Evolutionary conservation across 768 basidiomycete species (phyloP).

Genomic region (Lentinula guzmanii): DNA sequence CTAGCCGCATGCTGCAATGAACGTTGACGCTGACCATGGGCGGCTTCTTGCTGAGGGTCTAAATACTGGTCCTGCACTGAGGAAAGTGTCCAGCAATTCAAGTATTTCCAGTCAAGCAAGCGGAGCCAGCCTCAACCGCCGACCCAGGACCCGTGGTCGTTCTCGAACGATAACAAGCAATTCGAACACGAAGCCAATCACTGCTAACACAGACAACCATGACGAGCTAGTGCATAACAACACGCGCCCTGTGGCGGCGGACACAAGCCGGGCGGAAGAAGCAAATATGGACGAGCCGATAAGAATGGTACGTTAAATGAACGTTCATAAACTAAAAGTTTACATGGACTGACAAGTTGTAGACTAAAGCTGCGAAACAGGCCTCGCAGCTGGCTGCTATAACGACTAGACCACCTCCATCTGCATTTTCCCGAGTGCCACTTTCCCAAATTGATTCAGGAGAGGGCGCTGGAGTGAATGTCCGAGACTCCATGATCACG

Average conservation of each 20-base stretch:
- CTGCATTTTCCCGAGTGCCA: constrained; percentile 46
- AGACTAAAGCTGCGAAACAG: constrained; percentile 2
- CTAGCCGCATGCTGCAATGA: constrained; percentile 19
- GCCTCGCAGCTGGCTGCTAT: constrained; percentile 5
- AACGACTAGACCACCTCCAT: constrained; percentile 28
- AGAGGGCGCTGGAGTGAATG: constrained; percentile 23
- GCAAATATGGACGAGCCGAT: background rate
- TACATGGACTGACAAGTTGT: too few species aligned
- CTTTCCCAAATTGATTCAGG: constrained; percentile 27
- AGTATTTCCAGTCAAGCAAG: constrained; percentile 46
- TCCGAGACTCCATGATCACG: constrained; percentile 43
- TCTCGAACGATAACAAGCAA: constrained; percentile 33
- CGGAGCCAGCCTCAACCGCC: constrained; percentile 44
- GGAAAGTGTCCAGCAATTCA: constrained; percentile 44
- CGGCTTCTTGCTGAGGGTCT: background rate
- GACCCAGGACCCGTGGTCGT: constrained; percentile 48
- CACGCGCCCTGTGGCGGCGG: background rate
- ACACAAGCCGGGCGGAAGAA: background rate
- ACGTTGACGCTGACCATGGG: constrained; percentile 20
- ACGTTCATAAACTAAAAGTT: background rate
- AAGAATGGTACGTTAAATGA: background rate
- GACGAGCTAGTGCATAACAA: background rate
- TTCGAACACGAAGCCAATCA: background rate
- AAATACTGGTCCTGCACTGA: constrained; percentile 16
- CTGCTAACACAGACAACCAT: background rate